Conservation (phyloP, 2,329 filamentous ascomycete species). For the Phialophora tarda region DNA sequence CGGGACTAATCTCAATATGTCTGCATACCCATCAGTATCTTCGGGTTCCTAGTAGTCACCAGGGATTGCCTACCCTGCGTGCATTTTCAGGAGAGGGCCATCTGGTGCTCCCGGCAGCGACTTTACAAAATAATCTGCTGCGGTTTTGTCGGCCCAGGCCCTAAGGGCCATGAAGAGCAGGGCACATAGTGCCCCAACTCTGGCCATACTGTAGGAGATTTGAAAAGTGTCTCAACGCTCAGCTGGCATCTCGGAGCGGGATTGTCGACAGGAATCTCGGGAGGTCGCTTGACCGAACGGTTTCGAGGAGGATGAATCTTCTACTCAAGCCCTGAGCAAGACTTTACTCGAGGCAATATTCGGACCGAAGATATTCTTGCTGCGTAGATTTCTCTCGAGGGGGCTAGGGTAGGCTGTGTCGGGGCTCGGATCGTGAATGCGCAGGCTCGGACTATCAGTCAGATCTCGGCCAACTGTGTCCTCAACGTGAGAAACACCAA, state of each 20-base stretch:
- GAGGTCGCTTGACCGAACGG: not conserved
- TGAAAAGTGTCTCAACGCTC: constrained; percentile 20
- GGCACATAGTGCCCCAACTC: constrained; percentile 25
- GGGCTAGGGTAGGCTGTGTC: not conserved
- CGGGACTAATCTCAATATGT: constrained; percentile 86
- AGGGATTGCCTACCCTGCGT: constrained; percentile 77
- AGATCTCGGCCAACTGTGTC: not conserved
- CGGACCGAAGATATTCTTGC: not conserved
- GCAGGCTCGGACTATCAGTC: not conserved
- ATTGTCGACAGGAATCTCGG: not conserved
- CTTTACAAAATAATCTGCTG: constrained; percentile 88
- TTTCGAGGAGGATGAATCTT: not conserved
- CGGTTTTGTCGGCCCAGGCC: constrained; percentile 59
- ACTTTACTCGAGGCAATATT: not conserved
- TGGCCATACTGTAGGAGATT: constrained; percentile 22
- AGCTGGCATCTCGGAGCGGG: constrained; percentile 28
- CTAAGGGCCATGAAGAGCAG: constrained; percentile 14
- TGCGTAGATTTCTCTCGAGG: not conserved
- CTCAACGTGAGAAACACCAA: not conserved
- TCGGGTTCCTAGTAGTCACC: not conserved
- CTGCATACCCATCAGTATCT: constrained; percentile 53
- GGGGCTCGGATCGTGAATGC: not conserved
- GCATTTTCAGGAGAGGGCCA: constrained; percentile 87
- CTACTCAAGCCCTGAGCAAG: not conserved
- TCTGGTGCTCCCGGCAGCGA: constrained; percentile 82